Evolutionary conservation across 2,329 filamentous ascomycete species (phyloP), one percentile per base, ranked within the genome.

Genomic region (Metarhizium robertsii): DNA sequence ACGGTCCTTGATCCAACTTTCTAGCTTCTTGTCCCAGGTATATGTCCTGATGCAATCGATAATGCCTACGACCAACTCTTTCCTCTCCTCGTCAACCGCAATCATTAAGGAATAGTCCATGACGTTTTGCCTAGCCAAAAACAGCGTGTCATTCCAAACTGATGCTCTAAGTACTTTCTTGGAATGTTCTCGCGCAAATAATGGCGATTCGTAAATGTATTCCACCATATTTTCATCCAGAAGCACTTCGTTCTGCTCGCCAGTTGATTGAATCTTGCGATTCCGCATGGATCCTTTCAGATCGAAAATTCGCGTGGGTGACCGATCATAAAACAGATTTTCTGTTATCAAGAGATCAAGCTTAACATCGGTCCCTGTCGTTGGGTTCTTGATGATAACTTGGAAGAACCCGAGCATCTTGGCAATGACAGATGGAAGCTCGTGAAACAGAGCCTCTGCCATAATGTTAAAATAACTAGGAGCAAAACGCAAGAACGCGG

Each of bases 21-120:
- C 94, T n/a, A 99, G 81, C 69, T 96, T 96, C 79, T 99, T 99
- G 75, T 99, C 94, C 91, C 94, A 99, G 0, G 94, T 99, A 68
- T 97, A 99, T 0, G 94, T 99, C 55, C 94, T 85, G 62, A 99
- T 97, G 69, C 94, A 97, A 69, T 99, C 92, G 61, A 99, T 97
- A 65, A 99, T 97, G 4, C 94, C 94, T 2, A 99, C 92, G 14
- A 97, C 90, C 14, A 99, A 82, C 72, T 99, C 92, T 65, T 92
- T 92, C 60, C 85, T 83, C 42, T 80, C 79, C 68, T 96, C 94
- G 65, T 99, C 92, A 48, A 99, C 95, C 0, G 92, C 95, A 54
- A 96, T 92, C 94, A 99, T 99, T 48, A 99, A 80, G 29, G 88
- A 94, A 73, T 99, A 99, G 72, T 99, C 94, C 94, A 99, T 99